Evolutionary conservation across 1,284 basidiomycete species (phyloP).

Genomic region (Bjerkandera adusta): DNA sequence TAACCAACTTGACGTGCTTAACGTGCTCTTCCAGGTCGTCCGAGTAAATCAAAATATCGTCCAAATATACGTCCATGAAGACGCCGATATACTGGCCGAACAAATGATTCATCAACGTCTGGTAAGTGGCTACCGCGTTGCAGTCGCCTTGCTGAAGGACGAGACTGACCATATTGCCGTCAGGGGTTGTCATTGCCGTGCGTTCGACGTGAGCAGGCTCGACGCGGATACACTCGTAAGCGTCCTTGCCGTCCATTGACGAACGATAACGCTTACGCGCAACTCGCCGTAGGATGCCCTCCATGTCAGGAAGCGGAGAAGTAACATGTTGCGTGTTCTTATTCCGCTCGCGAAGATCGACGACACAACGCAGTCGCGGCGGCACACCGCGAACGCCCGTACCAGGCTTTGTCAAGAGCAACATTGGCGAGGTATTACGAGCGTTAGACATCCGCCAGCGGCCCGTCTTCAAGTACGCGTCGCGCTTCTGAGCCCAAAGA

Average conservation of each 20-base stretch:
- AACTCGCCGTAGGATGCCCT: constrained; percentile 16
- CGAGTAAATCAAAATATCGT: constrained; percentile 18
- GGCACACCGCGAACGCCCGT: constrained; percentile 24
- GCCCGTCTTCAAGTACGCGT: constrained; percentile 28
- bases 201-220: constrained; percentile 18
- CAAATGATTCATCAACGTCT: constrained; percentile 32
- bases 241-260: constrained; percentile 18
- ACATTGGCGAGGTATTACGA: constrained; percentile 33
- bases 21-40: constrained; percentile 24
- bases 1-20: constrained; percentile 22
- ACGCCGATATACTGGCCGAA: constrained; percentile 27
- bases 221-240: constrained; percentile 26
- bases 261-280: constrained; percentile 14
- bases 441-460: constrained; percentile 29
- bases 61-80: constrained; percentile 24
- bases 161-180: constrained; percentile 35
- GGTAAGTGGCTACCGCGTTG: constrained; percentile 35
- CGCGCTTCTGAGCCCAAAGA: constrained; percentile 29
- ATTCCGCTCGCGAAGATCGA: constrained; percentile 32
- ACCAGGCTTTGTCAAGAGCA: constrained; percentile 21
- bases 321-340: constrained; percentile 36
- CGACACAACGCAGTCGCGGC: constrained; percentile 28
- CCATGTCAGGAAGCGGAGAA: constrained; percentile 28
- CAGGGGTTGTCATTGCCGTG: constrained; percentile 19
- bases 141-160: constrained; percentile 38